Base-by-base conservation (phyloP, 2,329 filamentous ascomycete genomes). In the Verticillium dahliae region DNA sequence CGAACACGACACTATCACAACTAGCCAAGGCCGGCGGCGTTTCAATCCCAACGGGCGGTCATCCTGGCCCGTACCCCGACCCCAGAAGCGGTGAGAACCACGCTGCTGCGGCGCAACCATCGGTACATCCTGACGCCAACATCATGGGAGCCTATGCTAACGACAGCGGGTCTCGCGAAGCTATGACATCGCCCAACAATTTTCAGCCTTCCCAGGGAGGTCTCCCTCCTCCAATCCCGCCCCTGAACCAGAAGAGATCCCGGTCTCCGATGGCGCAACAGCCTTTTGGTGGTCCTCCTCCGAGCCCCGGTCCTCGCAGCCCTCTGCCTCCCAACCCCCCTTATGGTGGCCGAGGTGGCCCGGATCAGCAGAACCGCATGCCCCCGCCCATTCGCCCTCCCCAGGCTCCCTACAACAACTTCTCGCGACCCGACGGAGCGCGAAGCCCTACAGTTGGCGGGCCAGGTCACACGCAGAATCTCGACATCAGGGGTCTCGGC, bases 1-100 rank as follows among this genome's bases (percentile, higher is more conserved):
- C 95, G 33, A 85, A 82, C 67, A 87, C 87, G 1, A 98, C 94
- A 1, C 80, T 97, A 56, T 83, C 88, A 55, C 92, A 97, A 71
- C 81, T 98, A 71, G 86, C 86, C 37, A 89, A 88, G 66, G 90
- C 89, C 56, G 85, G 85, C 60, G 84, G 83, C 27, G 73, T 85
- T 57, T 71, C 77, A 56, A 70, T 83, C 60, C 70, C 78, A 55
- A 71, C 71, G 9, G 71, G 75, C 50, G 70, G 69, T 58, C 68
- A 69, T 62, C 67, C 70, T 45, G 72, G 74, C 55, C 69, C 71
- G 61, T 55, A 59, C 34, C n/a, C 58, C 31, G 58, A 59, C 64
- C 72, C 68, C 65, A 72, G 70, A 61, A 70, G 69, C 56, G 70
- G 66, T 66, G 73, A 75, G 65, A 70, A 74, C 14, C 50, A 59